Base-by-base conservation (phyloP, 441 rosid species). In the Jatropha multifida region DNA sequence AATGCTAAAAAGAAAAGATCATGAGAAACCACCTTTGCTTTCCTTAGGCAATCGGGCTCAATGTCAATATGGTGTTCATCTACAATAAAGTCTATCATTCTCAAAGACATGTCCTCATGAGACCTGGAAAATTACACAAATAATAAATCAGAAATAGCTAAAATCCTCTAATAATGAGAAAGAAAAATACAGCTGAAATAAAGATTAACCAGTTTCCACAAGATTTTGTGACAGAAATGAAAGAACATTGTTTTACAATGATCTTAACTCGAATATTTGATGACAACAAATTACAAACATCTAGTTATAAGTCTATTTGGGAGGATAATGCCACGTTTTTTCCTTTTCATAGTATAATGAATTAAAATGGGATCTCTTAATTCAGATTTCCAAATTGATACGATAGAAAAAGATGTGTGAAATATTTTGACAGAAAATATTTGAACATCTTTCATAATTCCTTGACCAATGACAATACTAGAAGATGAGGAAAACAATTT, bases 41-140 rank as follows among this genome's bases (percentile, higher is more conserved):
- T 86, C 81, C 85, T 86, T 17, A 86, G 63, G 74, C 77, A 81
- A 62, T 74, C 89, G 40, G 88, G 52, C 49, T 89, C 90, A 44
- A 91, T 86, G 20, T 91, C 93, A 67, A 89, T 88, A 72, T 86
- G 46, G 73, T 89, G 89, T 64, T 68, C 42, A 63, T 89, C 88
- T 49, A 89, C 92, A 65, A 91, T 89, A 80, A 79, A 68, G 67
- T 91, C 93, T 69, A 91, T 83, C 90, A 89, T 87, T 81, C 73
- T 76, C 70, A 72, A 38, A 20, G 96, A 89, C 96, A 88, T 89
- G 68, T 88, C 87, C 76, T 91, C 96, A 63, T 91, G 96, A 75
- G 85, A 81, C 95, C 95, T 89, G 84, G 76, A 75, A 75, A 71
- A 77, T 70, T 66, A 65, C 70, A 4, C 55, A 41, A 51, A 14